Percentiles rank a stretch among this genome's conserved stretches.
Evolutionary conservation across 306 rosid genomes (phyloP).

Genomic region (Lablab purpureus): DNA sequence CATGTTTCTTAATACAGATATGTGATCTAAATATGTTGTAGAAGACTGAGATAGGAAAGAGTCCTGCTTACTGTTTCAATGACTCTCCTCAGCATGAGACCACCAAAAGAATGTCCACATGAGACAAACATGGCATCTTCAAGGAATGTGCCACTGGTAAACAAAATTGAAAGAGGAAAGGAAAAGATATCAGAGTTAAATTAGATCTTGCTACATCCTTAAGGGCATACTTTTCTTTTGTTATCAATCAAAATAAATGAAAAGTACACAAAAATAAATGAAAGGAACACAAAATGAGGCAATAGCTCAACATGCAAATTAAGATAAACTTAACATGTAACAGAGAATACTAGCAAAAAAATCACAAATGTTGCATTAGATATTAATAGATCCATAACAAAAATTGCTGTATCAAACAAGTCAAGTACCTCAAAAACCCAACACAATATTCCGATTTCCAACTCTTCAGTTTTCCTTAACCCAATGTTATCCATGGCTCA

Average conservation of each 20-base stretch:
- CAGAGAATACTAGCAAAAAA: neutral
- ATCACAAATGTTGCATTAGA: conserved; percentile 7
- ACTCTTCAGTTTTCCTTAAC: conserved; percentile 15
- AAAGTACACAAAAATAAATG: conserved; percentile 7
- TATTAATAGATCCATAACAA: conserved; percentile 9
- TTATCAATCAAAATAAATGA: neutral
- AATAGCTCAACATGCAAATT: neutral
- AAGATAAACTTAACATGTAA: conserved; percentile 32
- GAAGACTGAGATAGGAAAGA: conserved; percentile 42
- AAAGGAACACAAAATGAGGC: neutral
- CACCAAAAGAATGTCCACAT: conserved; percentile 99
- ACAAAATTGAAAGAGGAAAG: conserved; percentile 30
- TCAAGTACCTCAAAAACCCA: conserved; percentile 28
- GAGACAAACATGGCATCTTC: conserved; percentile 97
- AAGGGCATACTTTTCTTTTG: conserved; percentile 27
- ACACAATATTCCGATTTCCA: neutral
- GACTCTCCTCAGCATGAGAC: conserved; percentile 93
- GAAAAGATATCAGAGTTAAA: conserved; percentile 39
- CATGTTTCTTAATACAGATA: conserved; percentile 37
- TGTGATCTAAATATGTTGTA: conserved; percentile 9
- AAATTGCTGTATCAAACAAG: neutral
- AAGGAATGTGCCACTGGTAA: conserved; percentile 80
- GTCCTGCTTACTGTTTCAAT: conserved; percentile 78
- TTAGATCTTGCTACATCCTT: conserved; percentile 27
- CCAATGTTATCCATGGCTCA: conserved; percentile 5